Evolutionary conservation across 371 early-diverging fungal species (phyloP), one percentile per base, ranked within the genome.

Genomic region (Mucor velutinosus): DNA sequence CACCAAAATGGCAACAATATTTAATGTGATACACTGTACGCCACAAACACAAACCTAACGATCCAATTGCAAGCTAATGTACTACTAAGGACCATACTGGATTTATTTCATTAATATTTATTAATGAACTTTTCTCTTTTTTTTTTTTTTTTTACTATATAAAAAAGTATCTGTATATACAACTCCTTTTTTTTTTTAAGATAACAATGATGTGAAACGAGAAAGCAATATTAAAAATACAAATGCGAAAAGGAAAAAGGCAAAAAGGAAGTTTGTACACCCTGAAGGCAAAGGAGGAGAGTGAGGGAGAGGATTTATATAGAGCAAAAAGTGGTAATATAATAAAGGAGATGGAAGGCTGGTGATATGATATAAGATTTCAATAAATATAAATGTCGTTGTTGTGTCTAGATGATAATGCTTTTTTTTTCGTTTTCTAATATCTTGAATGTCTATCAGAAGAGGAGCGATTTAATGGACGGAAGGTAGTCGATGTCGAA

Each of bases 381-480:
- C 45, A 45, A 45, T 45, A 45, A 45, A 45, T 45, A 45, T 45
- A 45, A 19, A 45, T 37, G 37, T 14, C 14, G 37, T 19, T 45
- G 45, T 43, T 45, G 27, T 25, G 53, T 53, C 53, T 53, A 53
- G 25, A 62, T 45, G 39, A 55, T 21, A 14, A 23, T 37, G 60
- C 60, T 66, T 51, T 60, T 62, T 5, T 51, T 21, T 51, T 51
- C 27, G 14, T 53, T 53, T 21, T 25, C 27, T 62, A 75, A 45
- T 71, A 75, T 71, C 71, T 75, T 29, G 75, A 59, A 45, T 71
- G 71, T 62, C 75, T 67, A 37, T 75, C 75, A 45, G 45, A 45
- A 45, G 45, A 45, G 7, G 45, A n/a, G 19, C 45, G 45, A 19
- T 45, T 45, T 45, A 45, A 45, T 53, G 27, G 53, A 25, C 53